phyloP scores from a whole-genome alignment of 495 filamentous ascomycete genomes.

The Hyaloscypha hepaticicola region DNA sequence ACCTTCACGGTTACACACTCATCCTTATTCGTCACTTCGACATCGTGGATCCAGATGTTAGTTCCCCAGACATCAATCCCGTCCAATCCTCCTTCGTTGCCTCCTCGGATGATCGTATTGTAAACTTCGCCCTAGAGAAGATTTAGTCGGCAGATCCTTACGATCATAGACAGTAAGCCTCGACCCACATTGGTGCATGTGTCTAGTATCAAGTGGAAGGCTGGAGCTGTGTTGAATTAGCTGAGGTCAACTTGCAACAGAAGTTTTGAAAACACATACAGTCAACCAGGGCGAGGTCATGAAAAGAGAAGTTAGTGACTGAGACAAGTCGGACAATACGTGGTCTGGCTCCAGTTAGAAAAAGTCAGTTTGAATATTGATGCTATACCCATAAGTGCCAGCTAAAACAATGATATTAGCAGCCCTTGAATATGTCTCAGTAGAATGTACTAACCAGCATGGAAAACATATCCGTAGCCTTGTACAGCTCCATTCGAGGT shows the following conservation, averaged over 20 bases:
- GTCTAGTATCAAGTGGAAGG: conserved; percentile 50
- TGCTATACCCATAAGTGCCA: no score
- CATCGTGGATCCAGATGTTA: conserved; percentile 51
- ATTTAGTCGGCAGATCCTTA: no score
- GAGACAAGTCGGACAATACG: conserved; percentile 41
- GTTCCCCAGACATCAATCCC: conserved; percentile 53
- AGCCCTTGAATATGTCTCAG: no score
- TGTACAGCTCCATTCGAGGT: conserved; percentile 51
- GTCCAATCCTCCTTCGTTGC: conserved; percentile 48
- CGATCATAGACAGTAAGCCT: no score
- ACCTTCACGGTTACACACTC: conserved; percentile 54
- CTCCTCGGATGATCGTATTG: conserved; percentile 53
- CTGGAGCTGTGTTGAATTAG: conserved; percentile 40
- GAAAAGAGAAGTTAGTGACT: conserved; percentile 48
- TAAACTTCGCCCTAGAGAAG: conserved; percentile 55
- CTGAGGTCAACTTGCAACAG: not conserved
- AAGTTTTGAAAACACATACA: conserved; percentile 17
- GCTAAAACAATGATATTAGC: no score
- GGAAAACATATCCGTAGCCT: conserved; percentile 49
- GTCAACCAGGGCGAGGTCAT: conserved; percentile 53
- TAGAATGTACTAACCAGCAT: no score
- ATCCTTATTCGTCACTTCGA: conserved; percentile 56
- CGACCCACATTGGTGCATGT: conserved; percentile 46
- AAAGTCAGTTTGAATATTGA: no score
- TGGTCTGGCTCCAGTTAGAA: no score